Evolutionary conservation across 73 alveolate species (phyloP), one percentile per base, ranked within the genome.

Genomic region (Paramecium primaurelia): DNA sequence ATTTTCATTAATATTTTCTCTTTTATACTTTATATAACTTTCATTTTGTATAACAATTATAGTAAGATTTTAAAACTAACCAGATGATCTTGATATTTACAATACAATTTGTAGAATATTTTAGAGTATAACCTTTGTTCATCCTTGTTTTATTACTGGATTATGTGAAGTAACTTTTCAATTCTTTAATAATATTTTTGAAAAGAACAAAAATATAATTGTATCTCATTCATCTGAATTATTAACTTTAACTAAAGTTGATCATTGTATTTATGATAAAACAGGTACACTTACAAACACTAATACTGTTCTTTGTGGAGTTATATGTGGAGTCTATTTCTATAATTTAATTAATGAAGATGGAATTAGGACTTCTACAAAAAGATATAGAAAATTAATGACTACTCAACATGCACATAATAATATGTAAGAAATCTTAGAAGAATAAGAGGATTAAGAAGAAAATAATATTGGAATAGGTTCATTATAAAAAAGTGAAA

Each of bases 181-280:
- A 47, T 45, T 80, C 30, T 80, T 80, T 32, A 49, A 80, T 25
- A 40, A 42, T 1, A 42, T 80, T 2, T 80, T 80, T 80, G 75
- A 80, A 12, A 49, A 47, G 51, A 25, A 80, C 8, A 28, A 80
- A 14, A 42, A 80, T 25, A 80, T 80, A 8, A 25, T 32, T 11
- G 75, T 80, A 80, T 80, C 91, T 10, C 91, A 80, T 80, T 47
- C 91, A 11, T 80, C 91, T 14, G 91, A 34, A 45, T 54, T 80
- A 8, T 25, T 80, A 8, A 80, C 47, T 3, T 36, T 80, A 8
- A 80, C 91, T 25, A 80, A 80, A 26, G 30, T 80, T 8, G 91
- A 80, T 45, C 91, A 80, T 47, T 80, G 91, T 6, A 80, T 80
- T 12, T 80, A 80, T 20, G 91, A 80, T 80, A 80, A 80, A 26